phyloP scores from a whole-genome alignment of 1,139 yeast species.

The Diutina ranongensis region DNA sequence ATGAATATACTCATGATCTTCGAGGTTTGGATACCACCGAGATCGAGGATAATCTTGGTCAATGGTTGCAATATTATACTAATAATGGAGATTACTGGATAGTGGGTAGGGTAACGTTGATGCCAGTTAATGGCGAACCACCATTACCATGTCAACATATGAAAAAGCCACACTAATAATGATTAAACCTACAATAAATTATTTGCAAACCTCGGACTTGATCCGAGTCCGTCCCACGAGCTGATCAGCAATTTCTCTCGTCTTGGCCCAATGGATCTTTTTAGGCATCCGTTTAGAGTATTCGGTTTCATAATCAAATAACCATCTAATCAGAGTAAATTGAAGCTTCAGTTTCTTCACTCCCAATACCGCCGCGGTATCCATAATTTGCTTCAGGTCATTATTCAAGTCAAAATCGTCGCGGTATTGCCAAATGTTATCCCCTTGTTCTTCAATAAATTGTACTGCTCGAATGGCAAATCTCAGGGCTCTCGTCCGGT shows the following conservation, averaged over 20 bases:
- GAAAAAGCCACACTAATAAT: not conserved
- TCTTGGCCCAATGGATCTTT: conserved; percentile 67
- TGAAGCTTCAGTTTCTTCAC: conserved; percentile 57
- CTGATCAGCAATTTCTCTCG: conserved; percentile 72
- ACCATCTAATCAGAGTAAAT: conserved; percentile 60
- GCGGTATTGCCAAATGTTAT: not conserved
- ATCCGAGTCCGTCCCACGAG: conserved; percentile 53
- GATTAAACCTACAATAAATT: too few species aligned
- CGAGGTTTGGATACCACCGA: conserved; percentile 41
- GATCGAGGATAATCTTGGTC: conserved; percentile 17
- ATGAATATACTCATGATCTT: conserved; percentile 55
- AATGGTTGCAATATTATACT: conserved; percentile 46
- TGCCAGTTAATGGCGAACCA: not conserved
- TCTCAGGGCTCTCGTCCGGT: conserved; percentile 84
- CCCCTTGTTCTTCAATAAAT: conserved; percentile 47
- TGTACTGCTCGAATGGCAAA: conserved; percentile 82
- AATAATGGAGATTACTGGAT: conserved; percentile 45
- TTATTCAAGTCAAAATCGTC: conserved; percentile 12
- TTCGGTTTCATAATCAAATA: conserved; percentile 84
- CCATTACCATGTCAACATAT: not conserved
- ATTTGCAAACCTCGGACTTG: not conserved
- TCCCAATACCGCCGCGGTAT: conserved; percentile 5
- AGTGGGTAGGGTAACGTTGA: conserved; percentile 39
- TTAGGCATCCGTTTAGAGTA: conserved; percentile 77
- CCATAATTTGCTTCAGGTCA: conserved; percentile 11